Evolutionary conservation across 345 rosid species (phyloP).

Genomic region (Mangifera indica): DNA sequence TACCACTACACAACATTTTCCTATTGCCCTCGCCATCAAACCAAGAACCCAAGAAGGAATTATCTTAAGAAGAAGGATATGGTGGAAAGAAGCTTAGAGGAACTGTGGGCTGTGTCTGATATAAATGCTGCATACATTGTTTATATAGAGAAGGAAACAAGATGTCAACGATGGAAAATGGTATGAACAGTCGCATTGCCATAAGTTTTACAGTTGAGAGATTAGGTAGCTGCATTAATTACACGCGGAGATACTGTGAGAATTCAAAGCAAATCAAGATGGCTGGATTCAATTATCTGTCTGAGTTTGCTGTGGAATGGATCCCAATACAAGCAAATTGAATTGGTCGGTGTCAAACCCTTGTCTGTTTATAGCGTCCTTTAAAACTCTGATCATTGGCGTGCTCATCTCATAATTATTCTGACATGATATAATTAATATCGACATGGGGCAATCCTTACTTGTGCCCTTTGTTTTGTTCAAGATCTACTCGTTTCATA

Average conservation of each 20-base stretch:
- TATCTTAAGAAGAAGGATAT: background rate
- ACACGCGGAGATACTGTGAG: constrained; percentile 29
- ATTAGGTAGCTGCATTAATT: constrained; percentile 33
- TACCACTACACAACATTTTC: constrained; percentile 28
- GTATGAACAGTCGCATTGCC: background rate
- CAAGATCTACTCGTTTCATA: no score
- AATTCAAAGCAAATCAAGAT: constrained; percentile 1
- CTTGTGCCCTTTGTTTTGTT: no score
- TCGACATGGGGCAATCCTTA: background rate
- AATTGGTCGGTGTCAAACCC: background rate
- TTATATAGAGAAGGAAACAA: constrained; percentile 24
- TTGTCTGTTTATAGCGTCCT: background rate
- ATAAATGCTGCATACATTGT: constrained; percentile 17
- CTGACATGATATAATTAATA: background rate
- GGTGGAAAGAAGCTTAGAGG: background rate
- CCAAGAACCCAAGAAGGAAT: background rate
- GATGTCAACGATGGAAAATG: background rate
- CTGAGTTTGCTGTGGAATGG: background rate
- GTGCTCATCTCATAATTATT: background rate
- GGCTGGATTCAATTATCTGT: background rate
- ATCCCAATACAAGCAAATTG: background rate
- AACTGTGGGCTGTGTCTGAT: constrained; percentile 6
- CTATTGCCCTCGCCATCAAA: constrained; percentile 33
- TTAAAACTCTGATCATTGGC: background rate
- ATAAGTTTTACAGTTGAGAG: constrained; percentile 23